Conservation (phyloP, 192 early-diverging fungal species). For the Backusella luteola region DNA sequence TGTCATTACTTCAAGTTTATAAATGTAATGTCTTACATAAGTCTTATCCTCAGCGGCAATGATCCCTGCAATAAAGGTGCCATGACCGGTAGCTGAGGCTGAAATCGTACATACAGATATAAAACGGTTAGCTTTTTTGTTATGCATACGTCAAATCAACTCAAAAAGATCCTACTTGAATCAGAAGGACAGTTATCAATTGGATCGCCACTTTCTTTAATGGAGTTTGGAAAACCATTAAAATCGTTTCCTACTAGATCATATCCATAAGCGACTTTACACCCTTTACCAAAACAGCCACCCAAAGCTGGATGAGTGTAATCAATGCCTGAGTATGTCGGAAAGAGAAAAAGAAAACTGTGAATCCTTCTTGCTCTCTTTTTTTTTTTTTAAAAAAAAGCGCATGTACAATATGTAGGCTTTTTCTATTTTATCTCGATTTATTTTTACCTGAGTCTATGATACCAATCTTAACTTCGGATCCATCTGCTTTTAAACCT, state of each 20-base stretch:
- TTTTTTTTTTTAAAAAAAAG: too few species aligned
- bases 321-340: slow-evolving; percentile 38
- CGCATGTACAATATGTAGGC: not conserved
- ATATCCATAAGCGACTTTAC: slow-evolving; percentile 59
- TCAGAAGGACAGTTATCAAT: slow-evolving; percentile 42
- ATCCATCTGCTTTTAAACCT: slow-evolving; percentile 48
- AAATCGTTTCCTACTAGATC: slow-evolving; percentile 65
- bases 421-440: not conserved
- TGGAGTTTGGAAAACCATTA: slow-evolving; percentile 23
- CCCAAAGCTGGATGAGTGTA: slow-evolving; percentile 65
- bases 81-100: slow-evolving; percentile 49
- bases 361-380: not conserved
- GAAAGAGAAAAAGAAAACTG: not conserved
- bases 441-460: slow-evolving; percentile 55
- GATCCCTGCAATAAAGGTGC: slow-evolving; percentile 64
- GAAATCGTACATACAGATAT: not conserved
- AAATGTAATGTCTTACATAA: slow-evolving; percentile 15
- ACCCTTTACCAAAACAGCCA: slow-evolving; percentile 57
- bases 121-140: not conserved
- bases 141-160: not conserved
- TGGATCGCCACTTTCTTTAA: slow-evolving; percentile 44
- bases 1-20: not conserved
- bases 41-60: slow-evolving; percentile 38
- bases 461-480: slow-evolving; percentile 63
- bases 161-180: slow-evolving; percentile 12